Conservation (phyloP, 1,139 yeast species). For the Geotrichum fermentans region DNA sequence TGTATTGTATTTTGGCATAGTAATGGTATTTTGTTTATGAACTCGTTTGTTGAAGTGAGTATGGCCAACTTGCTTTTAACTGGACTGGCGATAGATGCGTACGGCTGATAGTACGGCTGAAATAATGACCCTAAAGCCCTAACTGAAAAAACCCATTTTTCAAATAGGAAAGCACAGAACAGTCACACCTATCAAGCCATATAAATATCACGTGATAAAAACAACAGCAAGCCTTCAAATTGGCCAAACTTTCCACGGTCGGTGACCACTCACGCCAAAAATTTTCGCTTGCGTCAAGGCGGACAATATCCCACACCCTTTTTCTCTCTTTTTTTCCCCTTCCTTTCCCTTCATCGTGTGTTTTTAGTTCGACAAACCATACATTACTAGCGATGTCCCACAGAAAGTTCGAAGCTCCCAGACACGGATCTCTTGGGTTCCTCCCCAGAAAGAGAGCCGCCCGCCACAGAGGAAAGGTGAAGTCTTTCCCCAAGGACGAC, state of each 20-base stretch:
- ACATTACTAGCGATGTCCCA: slow-evolving; percentile 68
- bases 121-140: slow-evolving; percentile 3
- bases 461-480: slow-evolving; percentile 96
- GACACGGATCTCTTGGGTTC: slow-evolving; percentile 99
- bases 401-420: slow-evolving; percentile 99
- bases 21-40: slow-evolving; percentile 3
- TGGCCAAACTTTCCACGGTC: neutral
- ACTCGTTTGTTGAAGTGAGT: neutral
- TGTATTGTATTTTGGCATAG: slow-evolving; percentile 9
- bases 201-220: neutral
- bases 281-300: neutral
- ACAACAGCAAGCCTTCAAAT: neutral
- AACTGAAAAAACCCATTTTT: neutral
- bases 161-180: neutral
- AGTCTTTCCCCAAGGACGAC: slow-evolving; percentile 98
- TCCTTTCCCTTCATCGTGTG: slow-evolving; percentile 9
- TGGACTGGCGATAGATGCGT: neutral
- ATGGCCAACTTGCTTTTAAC: no score
- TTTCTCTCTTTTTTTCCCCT: neutral
- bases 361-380: slow-evolving; percentile 10
- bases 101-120: slow-evolving; percentile 7
- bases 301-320: neutral
- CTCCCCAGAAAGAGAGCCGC: slow-evolving; percentile 99
- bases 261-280: slow-evolving; percentile 5
- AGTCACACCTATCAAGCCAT: neutral